Evolutionary conservation across 768 basidiomycete genomes (phyloP), one percentile per base, ranked within the genome.

Genomic region (Strobilomyces dryophilus): DNA sequence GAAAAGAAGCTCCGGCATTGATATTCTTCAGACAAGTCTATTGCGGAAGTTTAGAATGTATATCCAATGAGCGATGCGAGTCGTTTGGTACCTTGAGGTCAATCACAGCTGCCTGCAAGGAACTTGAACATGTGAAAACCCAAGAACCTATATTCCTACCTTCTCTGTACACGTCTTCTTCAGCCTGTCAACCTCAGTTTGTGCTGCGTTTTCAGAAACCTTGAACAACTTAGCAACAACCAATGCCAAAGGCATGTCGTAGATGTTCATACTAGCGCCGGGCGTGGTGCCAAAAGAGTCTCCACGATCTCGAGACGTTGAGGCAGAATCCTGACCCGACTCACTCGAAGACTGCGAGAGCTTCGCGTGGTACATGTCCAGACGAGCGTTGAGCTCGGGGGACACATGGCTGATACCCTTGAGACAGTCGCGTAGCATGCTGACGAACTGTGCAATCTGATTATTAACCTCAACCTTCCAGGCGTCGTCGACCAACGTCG

Each of bases 381-480:
- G 70, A 42, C 94, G 81, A 21, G 83, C 71, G 12, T 84, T 77
- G 20, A 99, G 76, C 67, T 99, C 95, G 1, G 88, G 83, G 2
- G 91, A 83, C 39, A 91, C 89, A 62, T 90, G 87, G 66, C 80
- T 84, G 52, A 89, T 74, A 43, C 73, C 79, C 52, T 79, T 77
- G 35, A 98, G 74, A 57, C 84, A 88, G 55, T 97, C 93, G 35
- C 88, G 78, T 17, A 98, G 76, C 61, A 99, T 79, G 66, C 81
- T 83, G 55, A 98, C 84, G 67, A 99, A 98, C 50, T 84, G 78
- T 1, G 85, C 85, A 53, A 97, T 93, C 61, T 98, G 97, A 56
- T 85, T 86, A 68, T 97, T 95, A 41, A 98, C 79, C 67, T 95
- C 92, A 43, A 83, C 66, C 67, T 98, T 98, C 95, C 95, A 98